Percentiles rank a stretch among this genome's conserved stretches.
Conservation (phyloP, 1,284 basidiomycete genomes). For the Phlebopus sp. region DNA sequence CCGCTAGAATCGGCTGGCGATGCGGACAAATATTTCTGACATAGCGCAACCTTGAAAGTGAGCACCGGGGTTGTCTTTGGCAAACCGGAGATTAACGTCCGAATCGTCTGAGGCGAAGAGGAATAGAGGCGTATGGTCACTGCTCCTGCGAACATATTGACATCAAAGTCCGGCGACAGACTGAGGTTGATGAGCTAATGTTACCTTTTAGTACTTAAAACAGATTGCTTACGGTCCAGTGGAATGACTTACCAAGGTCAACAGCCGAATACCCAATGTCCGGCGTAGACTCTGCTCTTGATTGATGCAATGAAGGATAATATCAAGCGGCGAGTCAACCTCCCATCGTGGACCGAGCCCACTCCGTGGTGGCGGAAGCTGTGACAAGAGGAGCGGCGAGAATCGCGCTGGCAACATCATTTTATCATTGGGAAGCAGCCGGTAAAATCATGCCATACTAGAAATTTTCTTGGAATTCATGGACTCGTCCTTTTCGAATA, state of each 20-base stretch:
- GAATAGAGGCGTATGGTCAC: conserved; percentile 45
- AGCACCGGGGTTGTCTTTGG: conserved; percentile 37
- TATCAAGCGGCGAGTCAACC: conserved; percentile 51
- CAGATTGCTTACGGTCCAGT: not conserved
- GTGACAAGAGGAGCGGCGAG: conserved; percentile 59
- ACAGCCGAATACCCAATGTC: conserved; percentile 47
- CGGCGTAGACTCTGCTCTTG: conserved; percentile 41
- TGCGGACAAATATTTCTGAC: conserved; percentile 41
- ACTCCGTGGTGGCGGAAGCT: conserved; percentile 59
- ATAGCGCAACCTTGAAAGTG: conserved; percentile 50
- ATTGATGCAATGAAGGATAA: conserved; percentile 50
- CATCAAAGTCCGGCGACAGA: conserved; percentile 47
- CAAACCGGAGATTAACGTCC: conserved; percentile 42
- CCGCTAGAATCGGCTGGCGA: conserved; percentile 13
- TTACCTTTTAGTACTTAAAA: conserved; percentile 2
- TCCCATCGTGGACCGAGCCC: conserved; percentile 54
- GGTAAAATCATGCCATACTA: conserved; percentile 17
- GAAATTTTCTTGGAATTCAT: conserved; percentile 28
- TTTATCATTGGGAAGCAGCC: conserved; percentile 9
- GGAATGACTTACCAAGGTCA: conserved; percentile 44
- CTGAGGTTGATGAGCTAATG: conserved; percentile 55
- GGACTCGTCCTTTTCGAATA: conserved; percentile 64
- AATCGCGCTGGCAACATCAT: conserved; percentile 41
- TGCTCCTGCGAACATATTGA: conserved; percentile 46
- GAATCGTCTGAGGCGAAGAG: conserved; percentile 33